Evolutionary conservation across 768 basidiomycete species (phyloP).

Genomic region (Phylloporus rhodoxanthus): DNA sequence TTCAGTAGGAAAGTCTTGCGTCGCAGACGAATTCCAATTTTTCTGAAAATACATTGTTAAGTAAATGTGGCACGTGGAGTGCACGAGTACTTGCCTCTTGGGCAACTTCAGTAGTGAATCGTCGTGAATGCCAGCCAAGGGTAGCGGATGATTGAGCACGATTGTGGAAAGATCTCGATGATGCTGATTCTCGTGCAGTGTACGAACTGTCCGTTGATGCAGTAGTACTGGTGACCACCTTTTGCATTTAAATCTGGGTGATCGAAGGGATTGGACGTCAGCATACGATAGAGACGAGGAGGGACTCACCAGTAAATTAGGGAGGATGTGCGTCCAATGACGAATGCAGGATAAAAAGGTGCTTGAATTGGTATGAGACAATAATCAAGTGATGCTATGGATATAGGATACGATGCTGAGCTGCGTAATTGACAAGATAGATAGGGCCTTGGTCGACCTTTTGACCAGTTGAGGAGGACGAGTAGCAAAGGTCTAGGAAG

Average conservation of each 20-base stretch:
- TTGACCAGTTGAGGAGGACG: slow-evolving; percentile 34
- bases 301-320: slow-evolving; percentile 44
- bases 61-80: slow-evolving; percentile 21
- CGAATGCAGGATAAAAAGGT: slow-evolving; percentile 45
- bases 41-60: slow-evolving; percentile 23
- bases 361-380: slow-evolving; percentile 38
- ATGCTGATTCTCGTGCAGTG: slow-evolving; percentile 33
- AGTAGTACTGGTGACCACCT: slow-evolving; percentile 56
- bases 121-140: slow-evolving; percentile 44
- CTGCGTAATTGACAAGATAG: slow-evolving; percentile 36
- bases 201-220: slow-evolving; percentile 33
- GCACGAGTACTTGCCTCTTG: slow-evolving; percentile 41
- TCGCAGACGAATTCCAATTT: slow-evolving; percentile 44
- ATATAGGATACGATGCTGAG: slow-evolving; percentile 38
- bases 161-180: slow-evolving; percentile 26
- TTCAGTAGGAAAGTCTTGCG: slow-evolving; percentile 36
- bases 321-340: slow-evolving; percentile 37
- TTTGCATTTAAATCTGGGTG: slow-evolving; percentile 59
- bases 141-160: slow-evolving; percentile 30
- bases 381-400: slow-evolving; percentile 44
- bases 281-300: slow-evolving; percentile 10
- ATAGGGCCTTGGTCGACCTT: slow-evolving; percentile 34
- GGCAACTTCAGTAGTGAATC: slow-evolving; percentile 30
- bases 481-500: slow-evolving; percentile 35
- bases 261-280: slow-evolving; percentile 21